A percentile compares a stretch with the other conserved stretches of the same genome.
phyloP scores from a whole-genome alignment of 192 early-diverging fungal genomes.

The Entophlyctis helioformis region DNA sequence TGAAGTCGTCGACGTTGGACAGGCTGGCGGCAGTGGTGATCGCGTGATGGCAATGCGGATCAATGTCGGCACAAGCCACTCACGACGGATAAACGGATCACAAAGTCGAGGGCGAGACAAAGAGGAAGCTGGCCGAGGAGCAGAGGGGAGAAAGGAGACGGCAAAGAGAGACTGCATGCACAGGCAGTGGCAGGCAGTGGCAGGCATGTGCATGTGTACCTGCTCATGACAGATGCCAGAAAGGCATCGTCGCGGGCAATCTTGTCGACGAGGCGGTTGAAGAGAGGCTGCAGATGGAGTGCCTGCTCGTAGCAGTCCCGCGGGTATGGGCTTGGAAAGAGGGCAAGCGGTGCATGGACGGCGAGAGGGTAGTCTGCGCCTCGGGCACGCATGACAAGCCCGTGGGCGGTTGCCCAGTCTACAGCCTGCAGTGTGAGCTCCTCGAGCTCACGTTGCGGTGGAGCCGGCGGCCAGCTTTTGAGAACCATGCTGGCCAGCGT shows the following conservation, averaged over 20 bases:
- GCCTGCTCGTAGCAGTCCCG: conserved; percentile 59
- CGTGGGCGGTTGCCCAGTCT: conserved; percentile 77
- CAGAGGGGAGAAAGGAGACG: too few species aligned
- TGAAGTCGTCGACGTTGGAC: conserved; percentile 75
- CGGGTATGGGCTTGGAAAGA: conserved; percentile 82
- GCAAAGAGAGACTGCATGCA: not conserved
- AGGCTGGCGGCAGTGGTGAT: conserved; percentile 33
- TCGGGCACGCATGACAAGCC: conserved; percentile 59
- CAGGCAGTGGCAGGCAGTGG: too few species aligned
- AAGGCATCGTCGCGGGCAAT: conserved; percentile 69
- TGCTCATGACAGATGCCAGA: conserved; percentile 56
- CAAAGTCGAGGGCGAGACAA: too few species aligned
- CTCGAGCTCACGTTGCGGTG: too few species aligned
- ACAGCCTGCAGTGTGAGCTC: conserved; percentile 45
- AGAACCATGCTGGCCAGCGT: too few species aligned
- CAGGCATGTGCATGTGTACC: conserved; percentile 16
- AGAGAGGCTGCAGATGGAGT: conserved; percentile 58
- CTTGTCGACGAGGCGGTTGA: conserved; percentile 69
- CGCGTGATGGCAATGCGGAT: not conserved
- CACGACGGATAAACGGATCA: too few species aligned
- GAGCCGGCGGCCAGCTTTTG: too few species aligned
- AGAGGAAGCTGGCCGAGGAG: too few species aligned
- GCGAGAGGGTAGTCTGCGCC: conserved; percentile 18
- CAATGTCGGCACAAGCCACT: not conserved
- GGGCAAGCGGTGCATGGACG: conserved; percentile 71